Evolutionary conservation across 805 yeast species (phyloP).

Genomic region (Kodamaea jinghongensis): DNA sequence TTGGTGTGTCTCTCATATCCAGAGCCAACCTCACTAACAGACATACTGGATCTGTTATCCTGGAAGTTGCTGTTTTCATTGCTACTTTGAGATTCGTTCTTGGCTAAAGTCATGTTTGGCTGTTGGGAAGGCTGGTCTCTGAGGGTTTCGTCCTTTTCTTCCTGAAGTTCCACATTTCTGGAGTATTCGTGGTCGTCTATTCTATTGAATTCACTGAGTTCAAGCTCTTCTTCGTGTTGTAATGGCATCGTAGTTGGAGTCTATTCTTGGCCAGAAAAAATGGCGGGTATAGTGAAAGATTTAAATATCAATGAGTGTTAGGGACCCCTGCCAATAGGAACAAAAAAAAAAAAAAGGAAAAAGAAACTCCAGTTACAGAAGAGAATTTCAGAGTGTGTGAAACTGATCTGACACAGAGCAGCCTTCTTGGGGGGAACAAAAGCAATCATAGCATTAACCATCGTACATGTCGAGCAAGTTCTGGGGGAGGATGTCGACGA

Average conservation of each 20-base stretch:
- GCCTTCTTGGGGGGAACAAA: no score
- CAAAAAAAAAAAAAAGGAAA: slow-evolving; percentile 3
- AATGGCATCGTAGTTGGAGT: neutral
- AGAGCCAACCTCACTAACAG: slow-evolving; percentile 25
- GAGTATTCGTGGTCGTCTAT: slow-evolving; percentile 4
- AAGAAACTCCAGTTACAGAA: neutral
- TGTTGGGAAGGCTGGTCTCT: slow-evolving; percentile 4
- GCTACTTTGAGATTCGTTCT: neutral
- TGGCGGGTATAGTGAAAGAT: no score
- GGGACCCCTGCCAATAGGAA: slow-evolving; percentile 1
- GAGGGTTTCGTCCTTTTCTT: slow-evolving; percentile 1
- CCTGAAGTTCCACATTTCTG: neutral
- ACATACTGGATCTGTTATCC: slow-evolving; percentile 16
- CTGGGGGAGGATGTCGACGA: no score
- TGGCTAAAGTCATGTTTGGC: slow-evolving; percentile 3
- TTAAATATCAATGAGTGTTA: no score
- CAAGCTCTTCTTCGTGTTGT: slow-evolving; percentile 3
- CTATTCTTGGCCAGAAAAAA: no score
- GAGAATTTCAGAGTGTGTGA: neutral
- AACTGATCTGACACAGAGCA: no score
- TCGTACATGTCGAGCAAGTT: no score
- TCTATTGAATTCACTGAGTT: slow-evolving; percentile 9
- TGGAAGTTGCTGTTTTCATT: slow-evolving; percentile 3
- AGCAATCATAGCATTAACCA: no score
- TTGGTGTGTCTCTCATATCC: slow-evolving; percentile 38